Conservation (phyloP, 371 early-diverging fungal species). For the Saksenaea oblongispora region DNA sequence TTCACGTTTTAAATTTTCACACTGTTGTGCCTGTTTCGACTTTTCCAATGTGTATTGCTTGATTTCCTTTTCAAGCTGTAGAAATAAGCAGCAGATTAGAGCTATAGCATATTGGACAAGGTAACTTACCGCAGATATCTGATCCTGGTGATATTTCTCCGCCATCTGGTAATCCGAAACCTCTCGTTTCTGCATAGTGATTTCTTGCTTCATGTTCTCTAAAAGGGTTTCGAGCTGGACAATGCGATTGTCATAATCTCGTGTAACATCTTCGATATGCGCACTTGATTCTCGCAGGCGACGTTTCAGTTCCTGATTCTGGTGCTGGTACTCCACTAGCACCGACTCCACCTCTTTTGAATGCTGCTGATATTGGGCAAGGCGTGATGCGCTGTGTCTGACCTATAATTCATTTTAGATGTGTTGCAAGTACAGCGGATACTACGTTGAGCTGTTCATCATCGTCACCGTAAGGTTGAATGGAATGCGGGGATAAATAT, state of each 20-base stretch:
- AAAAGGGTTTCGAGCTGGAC: constrained; percentile 17
- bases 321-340: not conserved
- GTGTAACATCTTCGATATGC: constrained; percentile 8
- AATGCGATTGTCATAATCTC: constrained; percentile 10
- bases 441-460: too few relatives aligned
- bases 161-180: constrained; percentile 13
- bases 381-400: not conserved
- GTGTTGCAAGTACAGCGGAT: too few relatives aligned
- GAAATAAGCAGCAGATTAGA: not conserved
- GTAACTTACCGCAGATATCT: constrained; percentile 18
- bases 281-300: constrained; percentile 2
- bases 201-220: constrained; percentile 16
- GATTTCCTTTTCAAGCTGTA: not conserved
- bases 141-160: constrained; percentile 20
- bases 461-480: too few relatives aligned
- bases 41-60: not conserved
- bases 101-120: not conserved
- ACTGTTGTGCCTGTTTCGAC: not conserved
- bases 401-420: too few relatives aligned
- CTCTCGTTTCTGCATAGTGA: constrained; percentile 10
- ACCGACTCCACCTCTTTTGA: too few relatives aligned
- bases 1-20: not conserved
- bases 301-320: constrained; percentile 2
- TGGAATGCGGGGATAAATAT: too few relatives aligned
- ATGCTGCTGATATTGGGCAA: not conserved